Conservation (phyloP, 176 grass and related monocot species). For the Oryza glumipatula region DNA sequence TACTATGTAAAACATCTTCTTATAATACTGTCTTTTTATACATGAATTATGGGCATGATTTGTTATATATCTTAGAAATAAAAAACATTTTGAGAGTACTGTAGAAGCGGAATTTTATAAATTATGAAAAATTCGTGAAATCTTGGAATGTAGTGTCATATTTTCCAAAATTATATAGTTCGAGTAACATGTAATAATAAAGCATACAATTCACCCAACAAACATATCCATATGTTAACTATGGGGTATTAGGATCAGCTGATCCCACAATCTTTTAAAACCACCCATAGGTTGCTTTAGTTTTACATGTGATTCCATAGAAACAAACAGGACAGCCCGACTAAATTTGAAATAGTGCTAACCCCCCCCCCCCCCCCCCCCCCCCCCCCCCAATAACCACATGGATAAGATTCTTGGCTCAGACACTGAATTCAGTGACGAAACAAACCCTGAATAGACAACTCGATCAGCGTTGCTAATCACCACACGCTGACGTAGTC, state of each 20-base stretch:
- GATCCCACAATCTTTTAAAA: background rate
- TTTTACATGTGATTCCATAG: background rate
- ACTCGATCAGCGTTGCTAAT: background rate
- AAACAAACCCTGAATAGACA: background rate
- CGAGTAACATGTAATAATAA: no score
- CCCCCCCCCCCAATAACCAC: background rate
- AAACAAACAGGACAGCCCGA: background rate
- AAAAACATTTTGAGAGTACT: background rate
- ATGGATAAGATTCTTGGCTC: background rate
- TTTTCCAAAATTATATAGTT: no score
- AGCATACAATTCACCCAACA: background rate
- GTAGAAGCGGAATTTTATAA: background rate
- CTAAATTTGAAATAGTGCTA: background rate
- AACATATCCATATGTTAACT: background rate
- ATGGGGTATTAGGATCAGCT: background rate
- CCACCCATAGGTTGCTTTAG: background rate
- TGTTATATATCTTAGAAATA: background rate
- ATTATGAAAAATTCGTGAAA: background rate
- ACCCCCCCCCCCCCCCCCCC: no score
- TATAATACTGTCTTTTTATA: background rate
- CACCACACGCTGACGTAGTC: conserved; percentile 7
- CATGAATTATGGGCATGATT: background rate
- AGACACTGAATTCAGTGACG: background rate
- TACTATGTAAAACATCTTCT: background rate
- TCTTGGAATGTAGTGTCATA: no score